Conservation (phyloP, 164 flowering plant species). For the Warburgia ugandensis region DNA sequence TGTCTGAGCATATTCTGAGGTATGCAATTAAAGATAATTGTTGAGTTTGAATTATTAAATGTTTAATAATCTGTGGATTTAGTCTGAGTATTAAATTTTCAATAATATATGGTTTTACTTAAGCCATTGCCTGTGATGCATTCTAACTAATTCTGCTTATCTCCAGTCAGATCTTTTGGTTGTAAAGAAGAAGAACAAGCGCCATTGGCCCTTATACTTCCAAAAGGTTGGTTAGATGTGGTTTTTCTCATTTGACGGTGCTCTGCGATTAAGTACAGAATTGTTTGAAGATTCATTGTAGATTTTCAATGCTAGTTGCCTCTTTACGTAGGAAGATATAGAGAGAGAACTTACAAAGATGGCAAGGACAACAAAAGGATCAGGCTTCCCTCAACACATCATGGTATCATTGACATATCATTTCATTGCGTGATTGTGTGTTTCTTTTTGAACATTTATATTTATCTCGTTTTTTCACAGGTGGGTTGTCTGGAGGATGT, state of each 20-base stretch:
- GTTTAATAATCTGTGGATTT: no score
- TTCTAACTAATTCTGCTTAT: conserved; percentile 6
- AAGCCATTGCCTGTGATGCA: background rate
- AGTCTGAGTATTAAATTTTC: no score
- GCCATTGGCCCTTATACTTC: conserved; percentile 81
- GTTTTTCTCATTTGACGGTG: background rate
- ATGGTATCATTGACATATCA: no score
- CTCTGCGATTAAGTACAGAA: background rate
- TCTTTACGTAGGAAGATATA: conserved; percentile 69
- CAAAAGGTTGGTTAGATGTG: conserved; percentile 56
- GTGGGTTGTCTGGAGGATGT: conserved; percentile 96
- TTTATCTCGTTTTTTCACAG: conserved; percentile 26
- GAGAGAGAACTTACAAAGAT: conserved; percentile 66
- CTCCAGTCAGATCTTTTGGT: conserved; percentile 85
- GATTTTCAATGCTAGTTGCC: background rate
- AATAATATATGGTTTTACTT: background rate
- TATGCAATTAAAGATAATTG: no score
- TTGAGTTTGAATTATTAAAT: no score
- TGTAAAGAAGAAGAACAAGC: conserved; percentile 73
- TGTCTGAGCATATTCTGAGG: no score
- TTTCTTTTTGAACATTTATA: background rate
- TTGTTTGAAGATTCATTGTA: background rate
- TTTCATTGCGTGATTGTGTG: no score
- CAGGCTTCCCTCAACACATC: conserved; percentile 53
- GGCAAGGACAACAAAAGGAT: conserved; percentile 53